A percentile compares a stretch with the other conserved stretches of the same genome.
phyloP scores from a whole-genome alignment of 1,139 yeast species.

The Geotrichum citri-aurantii region DNA sequence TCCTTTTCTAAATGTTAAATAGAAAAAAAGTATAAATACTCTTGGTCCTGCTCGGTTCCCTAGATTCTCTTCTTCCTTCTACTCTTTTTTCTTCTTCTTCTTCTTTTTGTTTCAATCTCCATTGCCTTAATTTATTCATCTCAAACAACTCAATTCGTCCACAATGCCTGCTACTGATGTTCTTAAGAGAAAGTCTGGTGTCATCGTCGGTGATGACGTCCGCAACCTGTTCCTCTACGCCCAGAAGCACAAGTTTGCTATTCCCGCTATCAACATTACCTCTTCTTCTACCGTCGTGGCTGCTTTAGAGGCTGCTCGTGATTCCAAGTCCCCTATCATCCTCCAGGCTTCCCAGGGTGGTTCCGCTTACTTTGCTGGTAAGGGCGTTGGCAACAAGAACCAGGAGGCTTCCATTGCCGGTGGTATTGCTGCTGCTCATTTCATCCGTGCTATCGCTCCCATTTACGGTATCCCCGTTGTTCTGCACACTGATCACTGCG shows the following conservation, averaged over 20 bases:
- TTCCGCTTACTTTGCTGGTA: conserved; percentile 99
- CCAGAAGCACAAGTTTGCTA: conserved; percentile 88
- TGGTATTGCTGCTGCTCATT: conserved; percentile 96
- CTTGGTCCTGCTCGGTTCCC: neutral
- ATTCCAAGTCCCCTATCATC: conserved; percentile 89
- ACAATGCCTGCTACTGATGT: conserved; percentile 46
- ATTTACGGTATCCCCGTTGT: conserved; percentile 94
- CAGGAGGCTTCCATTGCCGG: conserved; percentile 95
- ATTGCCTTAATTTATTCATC: neutral
- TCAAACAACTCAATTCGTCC: neutral
- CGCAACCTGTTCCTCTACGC: conserved; percentile 84
- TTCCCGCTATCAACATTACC: conserved; percentile 97
- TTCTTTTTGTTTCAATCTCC: neutral
- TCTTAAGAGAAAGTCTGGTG: conserved; percentile 89
- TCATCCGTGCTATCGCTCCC: conserved; percentile 95
- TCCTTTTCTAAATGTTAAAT: neutral
- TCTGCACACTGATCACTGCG: conserved; percentile 98
- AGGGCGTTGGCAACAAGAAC: conserved; percentile 91
- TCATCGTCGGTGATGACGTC: conserved; percentile 98
- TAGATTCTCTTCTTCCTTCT: neutral
- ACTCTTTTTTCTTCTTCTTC: conserved; percentile 7
- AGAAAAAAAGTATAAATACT: conserved; percentile 11
- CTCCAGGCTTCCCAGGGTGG: conserved; percentile 99
- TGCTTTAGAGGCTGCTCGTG: conserved; percentile 98
- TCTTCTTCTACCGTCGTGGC: conserved; percentile 96